Evolutionary conservation across 768 basidiomycete genomes (phyloP), one percentile per base, ranked within the genome.

Genomic region (Kockovaella imperatae): DNA sequence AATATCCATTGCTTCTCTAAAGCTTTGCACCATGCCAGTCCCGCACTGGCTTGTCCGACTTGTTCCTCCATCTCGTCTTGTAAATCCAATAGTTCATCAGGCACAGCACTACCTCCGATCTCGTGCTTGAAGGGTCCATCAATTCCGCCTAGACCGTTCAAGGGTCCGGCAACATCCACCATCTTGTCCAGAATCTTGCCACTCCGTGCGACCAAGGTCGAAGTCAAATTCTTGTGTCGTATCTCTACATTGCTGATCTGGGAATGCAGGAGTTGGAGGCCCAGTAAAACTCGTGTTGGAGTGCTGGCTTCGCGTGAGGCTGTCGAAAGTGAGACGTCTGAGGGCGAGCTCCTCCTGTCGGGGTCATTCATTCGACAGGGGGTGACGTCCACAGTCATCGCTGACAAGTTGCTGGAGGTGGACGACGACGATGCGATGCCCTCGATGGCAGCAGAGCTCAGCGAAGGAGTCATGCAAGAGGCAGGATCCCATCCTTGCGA

Each of bases 61-160:
- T 50, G 15, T 3, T 1, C 42, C n/a, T 67, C 64, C 14, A 67
- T 23, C 0, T 51, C 53, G 57, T 67, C 64, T 45, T 67, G 64
- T 25, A 60, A 25, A 45, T 67, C 61, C 18, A 67, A 26, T 13
- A 67, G 26, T 15, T 57, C 44, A 11, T 67, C 64, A 2, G 64
- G 64, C 3, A 67, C 50, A 2, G 62, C 59, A 0, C 56, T 57
- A 10, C 32, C 42, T 5, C 30, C 42, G 11, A 4, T 3, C 25
- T 38, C 39, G 13, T 42, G 38, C 13, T n/a, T 32, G 13, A 38
- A 20, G 1, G 60, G 60, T 5, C 61, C 59, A 20, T 51, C n/a
- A 10, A 49, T 20, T 5, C 45, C 61, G 13, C 61, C 61, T 7
- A 63, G 46, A 35, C 42, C 52, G n/a, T 51, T 57, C 5, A 67